Evolutionary conservation across 2,329 filamentous ascomycete species (phyloP), one percentile per base, ranked within the genome.

Genomic region (Botryotinia globosa): DNA sequence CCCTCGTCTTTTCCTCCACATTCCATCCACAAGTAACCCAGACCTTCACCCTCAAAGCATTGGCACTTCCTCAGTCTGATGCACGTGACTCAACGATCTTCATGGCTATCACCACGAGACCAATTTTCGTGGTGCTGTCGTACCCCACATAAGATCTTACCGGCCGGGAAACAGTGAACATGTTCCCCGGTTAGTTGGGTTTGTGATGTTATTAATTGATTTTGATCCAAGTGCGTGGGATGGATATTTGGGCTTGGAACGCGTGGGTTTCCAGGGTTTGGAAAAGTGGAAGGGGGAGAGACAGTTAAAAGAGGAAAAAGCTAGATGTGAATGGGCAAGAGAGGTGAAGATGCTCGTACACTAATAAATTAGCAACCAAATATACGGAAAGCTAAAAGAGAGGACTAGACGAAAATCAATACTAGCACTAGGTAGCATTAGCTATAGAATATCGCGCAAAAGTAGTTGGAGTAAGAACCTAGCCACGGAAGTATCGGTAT

Each of bases 171-270:
- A 39, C 25, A 62, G 25, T 56, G n/a, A 62, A n/a, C 25, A 18
- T 62, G 25, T n/a, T 62, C 59, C 59, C 59, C 59, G 59, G 59
- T n/a, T 62, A 14, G 59, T 62, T 62, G 58, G 34, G 58, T 61
- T 61, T 61, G 58, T 37, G 34, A 62, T 62, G 6, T 62, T 62
- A 62, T 39, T 39, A 39, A 62, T 62, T 62, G 34, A 62, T 62
- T 62, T 42, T 37, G 59, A 62, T 62, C 59, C 59, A 62, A 62
- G 59, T 25, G 37, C 22, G 59, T 62, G 59, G 59, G 25, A 62
- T 62, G 37, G 25, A n/a, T n/a, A 39, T 62, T 62, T 6, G 34
- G 34, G 34, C 59, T 62, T 39, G 59, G 59, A 56, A 29, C 51
- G n/a, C 37, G 59, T 62, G 59, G 34, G 34, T 39, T 39, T n/a